Conservation (phyloP, 176 grass and related monocot genomes). For the Alloteropsis semialata region DNA sequence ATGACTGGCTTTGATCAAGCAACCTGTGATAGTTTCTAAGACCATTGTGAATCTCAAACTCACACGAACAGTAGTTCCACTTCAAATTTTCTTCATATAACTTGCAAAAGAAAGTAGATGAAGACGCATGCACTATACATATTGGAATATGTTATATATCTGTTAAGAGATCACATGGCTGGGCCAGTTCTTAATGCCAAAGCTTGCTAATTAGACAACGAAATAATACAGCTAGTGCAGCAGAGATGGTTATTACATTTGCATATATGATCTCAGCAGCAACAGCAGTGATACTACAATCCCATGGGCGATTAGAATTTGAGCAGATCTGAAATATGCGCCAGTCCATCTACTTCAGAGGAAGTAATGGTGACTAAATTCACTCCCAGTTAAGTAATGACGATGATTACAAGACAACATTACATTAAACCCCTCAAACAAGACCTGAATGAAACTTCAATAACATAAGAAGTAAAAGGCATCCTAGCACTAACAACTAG, state of each 20-base stretch:
- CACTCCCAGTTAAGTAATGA: neutral
- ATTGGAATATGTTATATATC: neutral
- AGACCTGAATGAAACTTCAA: neutral
- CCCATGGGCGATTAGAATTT: neutral
- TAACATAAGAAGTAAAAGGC: neutral
- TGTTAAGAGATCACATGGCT: conserved; percentile 11
- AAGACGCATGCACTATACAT: conserved; percentile 5
- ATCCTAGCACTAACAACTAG: conserved; percentile 12
- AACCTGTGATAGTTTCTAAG: conserved; percentile 8
- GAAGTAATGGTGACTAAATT: conserved; percentile 2
- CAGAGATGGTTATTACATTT: neutral
- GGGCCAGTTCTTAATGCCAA: neutral
- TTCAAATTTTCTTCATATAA: neutral
- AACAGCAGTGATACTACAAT: neutral
- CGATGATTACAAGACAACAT: conserved; percentile 3
- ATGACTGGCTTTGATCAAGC: too few relatives aligned
- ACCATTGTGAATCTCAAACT: conserved; percentile 9
- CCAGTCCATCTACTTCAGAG: neutral
- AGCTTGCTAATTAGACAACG: neutral
- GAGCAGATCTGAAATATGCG: neutral
- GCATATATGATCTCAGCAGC: neutral
- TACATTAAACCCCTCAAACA: neutral
- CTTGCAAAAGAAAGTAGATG: conserved; percentile 14
- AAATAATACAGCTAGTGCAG: neutral
- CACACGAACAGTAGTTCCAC: neutral